Base-by-base conservation (phyloP, 371 early-diverging fungal species). In the Blyttiomyces sp. region DNA sequence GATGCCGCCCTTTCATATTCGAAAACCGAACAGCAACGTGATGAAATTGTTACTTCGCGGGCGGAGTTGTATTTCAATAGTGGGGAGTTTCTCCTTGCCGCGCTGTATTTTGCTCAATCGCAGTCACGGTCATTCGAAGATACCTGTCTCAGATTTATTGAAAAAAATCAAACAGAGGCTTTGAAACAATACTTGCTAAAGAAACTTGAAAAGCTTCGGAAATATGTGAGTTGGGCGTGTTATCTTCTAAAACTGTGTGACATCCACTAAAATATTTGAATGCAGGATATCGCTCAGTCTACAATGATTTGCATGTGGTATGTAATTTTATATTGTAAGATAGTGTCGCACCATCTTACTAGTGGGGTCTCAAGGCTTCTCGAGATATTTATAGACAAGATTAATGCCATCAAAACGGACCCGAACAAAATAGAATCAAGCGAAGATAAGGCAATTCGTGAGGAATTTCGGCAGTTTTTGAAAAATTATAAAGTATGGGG, bases 281-380 rank as follows among this genome's bases (percentile, higher is more conserved):
- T 69, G 23, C 34, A 91, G 87, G 91, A 94, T 60, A 73, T 75
- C 3, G 89, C 87, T 0, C 94, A 95, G 77, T 83, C 77, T 44
- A 88, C 88, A 3, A 75, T 95, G 42, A 58, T 95, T 7, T 84
- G 86, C 1, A 92, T 88, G 36, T 95, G 95, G 95, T 80, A 90
- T 7, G 49, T 24, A 35, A 48, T 21, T n/a, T 48, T 11, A 13
- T 27, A 13, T 54, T 9, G 49, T 56, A 1, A 24, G 32, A 1
- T 13, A 54, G n/a, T 54, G 7, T 35, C n/a, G n/a, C n/a, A n/a
- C n/a, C n/a, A n/a, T n/a, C n/a, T n/a, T n/a, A n/a, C n/a, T n/a
- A n/a, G n/a, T n/a, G n/a, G n/a, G n/a, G n/a, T n/a, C n/a, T 21
- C 5, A n/a, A 59, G 59, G 95, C 79, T 94, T 4, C 80, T 92